A percentile compares a stretch with the other conserved stretches of the same genome.
Conservation (phyloP, 202 grass and related monocot species). For the Carex arenaria region DNA sequence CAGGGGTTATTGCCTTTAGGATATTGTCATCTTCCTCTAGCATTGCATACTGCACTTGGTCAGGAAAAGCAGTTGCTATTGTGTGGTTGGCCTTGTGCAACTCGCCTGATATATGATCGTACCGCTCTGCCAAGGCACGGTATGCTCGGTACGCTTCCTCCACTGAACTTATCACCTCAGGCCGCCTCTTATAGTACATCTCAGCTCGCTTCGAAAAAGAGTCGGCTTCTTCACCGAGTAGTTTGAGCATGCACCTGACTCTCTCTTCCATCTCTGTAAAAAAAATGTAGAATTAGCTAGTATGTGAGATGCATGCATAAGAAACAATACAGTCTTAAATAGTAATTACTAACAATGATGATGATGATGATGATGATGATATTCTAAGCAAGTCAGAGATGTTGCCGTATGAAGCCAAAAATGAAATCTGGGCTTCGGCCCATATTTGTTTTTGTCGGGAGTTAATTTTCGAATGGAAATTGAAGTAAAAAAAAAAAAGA, state of each 20-base stretch:
- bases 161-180: constrained; percentile 66
- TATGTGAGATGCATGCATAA: neutral
- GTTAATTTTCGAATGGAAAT: too few relatives aligned
- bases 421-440: too few relatives aligned
- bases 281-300: neutral
- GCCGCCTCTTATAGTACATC: constrained; percentile 86
- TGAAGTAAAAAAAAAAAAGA: too few relatives aligned
- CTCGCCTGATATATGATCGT: constrained; percentile 87
- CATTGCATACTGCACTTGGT: constrained; percentile 89
- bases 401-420: too few relatives aligned
- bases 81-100: constrained; percentile 95
- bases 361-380: too few relatives aligned
- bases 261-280: constrained; percentile 81
- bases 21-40: constrained; percentile 78
- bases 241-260: constrained; percentile 65
- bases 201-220: constrained; percentile 86
- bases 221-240: constrained; percentile 84
- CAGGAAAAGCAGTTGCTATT: constrained; percentile 85
- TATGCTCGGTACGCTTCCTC: constrained; percentile 82
- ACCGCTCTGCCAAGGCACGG: constrained; percentile 76
- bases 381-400: neutral
- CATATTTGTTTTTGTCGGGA: too few relatives aligned
- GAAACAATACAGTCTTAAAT: neutral
- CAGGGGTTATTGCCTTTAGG: constrained; percentile 55
- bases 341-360: neutral